These are phyloP conservation scores for Dothistroma septosporum DNA, from an alignment of 2,329 filamentous ascomycete species.

Conservation along the genomic window DNA sequence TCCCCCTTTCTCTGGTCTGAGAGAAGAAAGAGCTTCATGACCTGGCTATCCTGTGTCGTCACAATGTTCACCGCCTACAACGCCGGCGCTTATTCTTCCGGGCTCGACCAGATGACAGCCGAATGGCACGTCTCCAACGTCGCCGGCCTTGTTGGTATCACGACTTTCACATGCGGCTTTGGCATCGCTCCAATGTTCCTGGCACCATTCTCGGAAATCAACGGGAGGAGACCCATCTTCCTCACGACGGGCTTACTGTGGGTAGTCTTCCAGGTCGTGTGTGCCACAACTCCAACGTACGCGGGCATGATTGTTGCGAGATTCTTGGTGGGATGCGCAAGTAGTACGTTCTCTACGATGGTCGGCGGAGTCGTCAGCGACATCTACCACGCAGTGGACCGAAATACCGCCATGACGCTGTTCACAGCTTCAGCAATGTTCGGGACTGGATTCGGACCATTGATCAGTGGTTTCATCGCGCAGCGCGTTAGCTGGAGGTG, in stretches of 20 bases:
- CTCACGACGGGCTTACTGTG: constrained; percentile 68
- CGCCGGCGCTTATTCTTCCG: constrained; percentile 74
- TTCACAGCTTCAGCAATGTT: constrained; percentile 76
- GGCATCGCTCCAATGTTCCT: constrained; percentile 80
- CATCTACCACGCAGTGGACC: constrained; percentile 70
- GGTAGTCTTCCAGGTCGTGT: constrained; percentile 66
- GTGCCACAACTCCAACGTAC: constrained; percentile 65
- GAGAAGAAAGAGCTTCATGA: constrained; percentile 64
- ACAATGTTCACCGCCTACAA: constrained; percentile 72
- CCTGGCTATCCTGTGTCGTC: constrained; percentile 69
- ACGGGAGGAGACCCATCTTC: constrained; percentile 81
- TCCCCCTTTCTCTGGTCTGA: constrained; percentile 72
- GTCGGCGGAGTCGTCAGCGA: constrained; percentile 89
- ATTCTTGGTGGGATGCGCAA: constrained; percentile 73
- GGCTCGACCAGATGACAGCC: constrained; percentile 59
- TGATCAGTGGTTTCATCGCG: constrained; percentile 67
- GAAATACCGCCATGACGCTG: constrained; percentile 85
- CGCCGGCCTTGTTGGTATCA: constrained; percentile 71
- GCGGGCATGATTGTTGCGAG: constrained; percentile 71
- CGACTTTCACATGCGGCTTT: constrained; percentile 77
- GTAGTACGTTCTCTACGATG: constrained; percentile 78
- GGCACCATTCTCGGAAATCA: constrained; percentile 76
- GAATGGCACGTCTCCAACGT: constrained; percentile 63
- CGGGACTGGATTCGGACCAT: constrained; percentile 74
- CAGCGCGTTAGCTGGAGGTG: constrained; percentile 70